phyloP scores from a whole-genome alignment of 2,329 filamentous ascomycete genomes.

The Shiraia bambusicola region DNA sequence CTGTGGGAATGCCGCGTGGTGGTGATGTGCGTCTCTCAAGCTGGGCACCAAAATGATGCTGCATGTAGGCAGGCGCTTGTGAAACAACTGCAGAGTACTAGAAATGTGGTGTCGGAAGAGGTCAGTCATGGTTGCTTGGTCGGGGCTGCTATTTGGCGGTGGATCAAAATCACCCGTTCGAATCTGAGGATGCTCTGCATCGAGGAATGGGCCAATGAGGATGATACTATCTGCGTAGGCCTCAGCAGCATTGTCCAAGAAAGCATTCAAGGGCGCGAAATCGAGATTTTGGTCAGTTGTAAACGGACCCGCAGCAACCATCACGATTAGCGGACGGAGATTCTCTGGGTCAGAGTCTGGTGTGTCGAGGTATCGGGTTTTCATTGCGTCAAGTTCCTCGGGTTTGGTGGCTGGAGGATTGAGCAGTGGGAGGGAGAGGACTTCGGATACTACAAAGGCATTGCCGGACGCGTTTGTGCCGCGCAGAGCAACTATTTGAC shows the following conservation, averaged over 20 bases:
- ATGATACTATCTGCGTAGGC: slow-evolving; percentile 76
- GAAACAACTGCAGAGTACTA: slow-evolving; percentile 69
- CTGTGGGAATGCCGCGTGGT: slow-evolving; percentile 85
- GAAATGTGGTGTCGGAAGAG: slow-evolving; percentile 82
- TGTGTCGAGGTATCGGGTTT: slow-evolving; percentile 66
- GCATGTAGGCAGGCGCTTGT: slow-evolving; percentile 69
- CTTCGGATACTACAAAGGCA: slow-evolving; percentile 76
- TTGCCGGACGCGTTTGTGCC: slow-evolving; percentile 86
- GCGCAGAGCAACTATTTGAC: slow-evolving; percentile 84
- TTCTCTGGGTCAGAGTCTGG: slow-evolving; percentile 55
- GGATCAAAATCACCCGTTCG: slow-evolving; percentile 56
- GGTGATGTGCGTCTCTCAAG: slow-evolving; percentile 76
- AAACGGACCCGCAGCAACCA: slow-evolving; percentile 85
- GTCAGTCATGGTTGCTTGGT: slow-evolving; percentile 76
- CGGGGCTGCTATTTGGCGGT: slow-evolving; percentile 53
- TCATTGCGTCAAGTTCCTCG: slow-evolving; percentile 65
- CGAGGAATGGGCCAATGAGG: slow-evolving; percentile 84
- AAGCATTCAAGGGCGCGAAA: slow-evolving; percentile 79
- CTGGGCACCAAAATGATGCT: slow-evolving; percentile 83
- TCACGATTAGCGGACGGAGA: slow-evolving; percentile 68
- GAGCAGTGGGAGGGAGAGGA: slow-evolving; percentile 73
- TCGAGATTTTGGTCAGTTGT: slow-evolving; percentile 90
- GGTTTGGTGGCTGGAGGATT: slow-evolving; percentile 71
- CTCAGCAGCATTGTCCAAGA: slow-evolving; percentile 76
- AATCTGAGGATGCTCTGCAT: slow-evolving; percentile 85